Base-by-base conservation (phyloP, 2,329 filamentous ascomycete genomes). In the Botryotinia calthae region DNA sequence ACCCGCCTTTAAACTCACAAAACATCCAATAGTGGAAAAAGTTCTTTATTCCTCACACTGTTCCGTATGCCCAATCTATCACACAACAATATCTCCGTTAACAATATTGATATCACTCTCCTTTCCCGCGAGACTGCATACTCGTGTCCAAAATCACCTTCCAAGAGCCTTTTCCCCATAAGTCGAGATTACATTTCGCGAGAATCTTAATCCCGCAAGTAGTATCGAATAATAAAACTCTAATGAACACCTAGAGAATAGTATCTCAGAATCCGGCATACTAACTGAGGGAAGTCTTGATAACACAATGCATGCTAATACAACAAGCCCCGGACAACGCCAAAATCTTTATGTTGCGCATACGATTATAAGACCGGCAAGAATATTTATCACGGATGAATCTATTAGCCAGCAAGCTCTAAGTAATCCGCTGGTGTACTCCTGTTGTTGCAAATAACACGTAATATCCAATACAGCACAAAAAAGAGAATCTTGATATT, bases 81-180 rank as follows among this genome's bases (percentile, higher is more conserved):
- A 0, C 4, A 34, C 0, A 0, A 9, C 4, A 22, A 31, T 16
- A 34, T 22, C 18, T 22, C 4, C 9, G 9, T 34, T 31, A 9
- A 34, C 0, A 18, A 22, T 1, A 59, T 34, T 8, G 8, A 22
- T 6, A 22, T 34, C 9, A 34, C 4, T 22, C 54, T 12, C 31
- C 18, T 12, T 22, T 22, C 31, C 1, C 31, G 18, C 18, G 18
- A 59, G 12, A 34, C 18, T 4, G 28, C 34, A 31, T 8, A n/a
- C 56, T 20, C 31, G 7, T 9, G 12, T 1, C 76, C 84, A 51
- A 80, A 82, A 79, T 78, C 0, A 78, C 83, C 14, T 74, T 86
- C 0, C 86, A 89, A 79, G 86, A 88, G 63, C 81, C 85, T 84
- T 87, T 76, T 80, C 86, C 42, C 81, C 88, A 4, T 81, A 82